Conservation (phyloP, 306 rosid species). For the Bauhinia variegata region DNA sequence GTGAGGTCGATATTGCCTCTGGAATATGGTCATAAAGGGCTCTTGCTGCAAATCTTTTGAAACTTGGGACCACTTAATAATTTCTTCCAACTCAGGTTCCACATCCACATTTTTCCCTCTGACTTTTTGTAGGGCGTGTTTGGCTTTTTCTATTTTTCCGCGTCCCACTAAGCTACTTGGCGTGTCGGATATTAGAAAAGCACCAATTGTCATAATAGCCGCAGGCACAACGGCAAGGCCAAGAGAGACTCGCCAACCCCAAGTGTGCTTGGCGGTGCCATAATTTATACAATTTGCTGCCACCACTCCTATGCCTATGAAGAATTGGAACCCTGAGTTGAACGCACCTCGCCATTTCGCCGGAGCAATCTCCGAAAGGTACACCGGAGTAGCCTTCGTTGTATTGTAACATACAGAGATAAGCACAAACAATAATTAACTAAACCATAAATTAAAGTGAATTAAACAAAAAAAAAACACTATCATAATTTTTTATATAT, state of each 20-base stretch:
- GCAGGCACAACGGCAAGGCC: conserved; percentile 71
- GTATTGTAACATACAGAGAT: background rate
- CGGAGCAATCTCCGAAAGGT: conserved; percentile 79
- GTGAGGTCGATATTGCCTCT: conserved; percentile 68
- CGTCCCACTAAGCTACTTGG: conserved; percentile 67
- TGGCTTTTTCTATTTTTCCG: conserved; percentile 54
- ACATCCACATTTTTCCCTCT: conserved; percentile 52
- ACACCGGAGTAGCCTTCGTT: conserved; percentile 65
- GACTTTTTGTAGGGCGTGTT: conserved; percentile 42
- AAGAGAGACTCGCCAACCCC: conserved; percentile 79
- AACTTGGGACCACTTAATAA: conserved; percentile 34
- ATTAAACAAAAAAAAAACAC: too few relatives aligned
- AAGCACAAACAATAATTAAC: too few relatives aligned
- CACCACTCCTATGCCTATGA: conserved; percentile 58
- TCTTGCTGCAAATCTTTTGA: conserved; percentile 44
- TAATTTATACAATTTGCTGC: conserved; percentile 60
- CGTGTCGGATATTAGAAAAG: conserved; percentile 59
- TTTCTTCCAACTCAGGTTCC: conserved; percentile 53
- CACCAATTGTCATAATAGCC: conserved; percentile 49
- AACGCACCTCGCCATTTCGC: conserved; percentile 79
- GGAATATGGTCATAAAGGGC: conserved; percentile 52
- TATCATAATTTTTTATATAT: too few relatives aligned
- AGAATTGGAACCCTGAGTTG: conserved; percentile 71
- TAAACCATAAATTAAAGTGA: too few relatives aligned
- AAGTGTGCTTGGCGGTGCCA: conserved; percentile 50